Evolutionary conservation across 768 basidiomycete species (phyloP).

Genomic region (Filobasidium wieringae): DNA sequence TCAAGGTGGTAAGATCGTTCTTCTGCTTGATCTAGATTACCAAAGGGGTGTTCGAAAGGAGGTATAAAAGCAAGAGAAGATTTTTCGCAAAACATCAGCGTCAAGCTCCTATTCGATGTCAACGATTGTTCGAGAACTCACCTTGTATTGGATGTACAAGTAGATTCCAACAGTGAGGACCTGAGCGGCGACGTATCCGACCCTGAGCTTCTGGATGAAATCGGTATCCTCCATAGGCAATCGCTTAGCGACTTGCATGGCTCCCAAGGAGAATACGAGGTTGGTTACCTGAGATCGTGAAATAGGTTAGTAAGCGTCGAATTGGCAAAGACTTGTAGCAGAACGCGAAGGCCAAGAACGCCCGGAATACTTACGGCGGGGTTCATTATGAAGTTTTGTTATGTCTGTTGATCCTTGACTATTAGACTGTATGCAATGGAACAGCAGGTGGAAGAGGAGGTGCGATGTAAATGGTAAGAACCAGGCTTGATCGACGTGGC

Average conservation of each 20-base stretch:
- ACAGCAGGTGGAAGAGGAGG: no score
- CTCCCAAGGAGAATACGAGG: constrained; percentile 77
- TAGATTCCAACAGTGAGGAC: constrained; percentile 59
- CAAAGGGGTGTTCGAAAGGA: neutral
- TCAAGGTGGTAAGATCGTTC: constrained; percentile 91
- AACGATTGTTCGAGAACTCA: constrained; percentile 37
- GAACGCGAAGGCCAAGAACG: neutral
- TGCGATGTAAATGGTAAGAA: no score
- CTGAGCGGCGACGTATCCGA: constrained; percentile 69
- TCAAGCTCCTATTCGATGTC: neutral
- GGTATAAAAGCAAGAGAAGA: constrained; percentile 10
- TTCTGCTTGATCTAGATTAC: constrained; percentile 75
- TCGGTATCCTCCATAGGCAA: constrained; percentile 82
- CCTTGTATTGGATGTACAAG: constrained; percentile 66
- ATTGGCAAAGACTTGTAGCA: neutral
- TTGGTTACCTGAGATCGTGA: constrained; percentile 53
- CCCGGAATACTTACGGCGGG: neutral
- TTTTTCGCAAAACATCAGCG: neutral
- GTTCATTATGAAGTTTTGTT: neutral
- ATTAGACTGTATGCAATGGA: neutral
- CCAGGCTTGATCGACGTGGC: no score
- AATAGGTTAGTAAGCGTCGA: no score
- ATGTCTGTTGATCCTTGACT: neutral
- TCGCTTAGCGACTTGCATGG: constrained; percentile 90
- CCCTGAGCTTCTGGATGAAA: constrained; percentile 66